Base-by-base conservation (phyloP, 2,329 filamentous ascomycete species). In the Cercospora nicotianae region DNA sequence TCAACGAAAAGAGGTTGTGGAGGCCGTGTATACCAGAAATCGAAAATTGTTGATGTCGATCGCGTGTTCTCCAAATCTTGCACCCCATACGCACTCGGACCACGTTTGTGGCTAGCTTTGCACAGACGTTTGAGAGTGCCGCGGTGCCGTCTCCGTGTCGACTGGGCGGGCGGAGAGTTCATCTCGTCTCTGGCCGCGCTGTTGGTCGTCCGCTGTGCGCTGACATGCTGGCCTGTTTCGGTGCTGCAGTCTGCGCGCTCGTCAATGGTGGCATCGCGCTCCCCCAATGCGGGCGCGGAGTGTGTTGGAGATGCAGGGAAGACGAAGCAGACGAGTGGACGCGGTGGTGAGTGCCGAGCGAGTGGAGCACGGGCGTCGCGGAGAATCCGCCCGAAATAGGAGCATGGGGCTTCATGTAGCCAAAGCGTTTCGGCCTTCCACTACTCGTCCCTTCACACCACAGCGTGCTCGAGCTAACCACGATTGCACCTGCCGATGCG, bases 21-120 rank as follows among this genome's bases (percentile, higher is more conserved):
- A 6, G 33, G 33, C 3, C 18, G 42, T 20, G 36, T 12, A 42
- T 26, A 48, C 13, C 33, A 33, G 36, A 9, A 16, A 23, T 23
- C 58, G 59, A 42, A n/a, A 20, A 61, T 13, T 9, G 12, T 26
- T 16, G 59, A 18, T 45, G 59, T 48, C 59, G 59, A 28, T 61
- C 33, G 59, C 23, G 48, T 61, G 13, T 48, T 39, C 20, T 61
- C 36, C 59, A 28, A 61, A 61, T 61, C 59, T 45, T 18, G 59
- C 42, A 39, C 59, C 20, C 48, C 48, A 53, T 23, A 6, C 20
- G 48, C 48, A 53, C 48, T 53, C 48, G 48, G 48, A 26, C 48
- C 48, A 55, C 23, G 48, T 28, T 55, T 12, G 31, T 18, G 59
- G 59, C 12, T 9, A 30, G 31, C 59, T 28, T 28, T 12, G 48